Evolutionary conservation across 2,329 filamentous ascomycete species (phyloP).

Genomic region (Aspergillus tamarii): DNA sequence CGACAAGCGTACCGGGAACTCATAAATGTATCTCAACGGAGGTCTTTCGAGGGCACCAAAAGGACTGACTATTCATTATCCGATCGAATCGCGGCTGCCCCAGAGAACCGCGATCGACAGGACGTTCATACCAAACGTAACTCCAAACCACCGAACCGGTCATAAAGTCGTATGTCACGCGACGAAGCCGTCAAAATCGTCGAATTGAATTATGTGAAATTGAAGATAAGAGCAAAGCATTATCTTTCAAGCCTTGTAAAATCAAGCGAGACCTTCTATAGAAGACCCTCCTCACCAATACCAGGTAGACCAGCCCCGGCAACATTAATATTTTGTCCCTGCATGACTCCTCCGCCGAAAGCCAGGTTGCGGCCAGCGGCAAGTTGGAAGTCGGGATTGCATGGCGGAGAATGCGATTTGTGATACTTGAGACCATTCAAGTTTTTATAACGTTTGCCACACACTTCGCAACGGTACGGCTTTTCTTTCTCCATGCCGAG

Average conservation of each 20-base stretch:
- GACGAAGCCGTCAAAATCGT: constrained; percentile 33
- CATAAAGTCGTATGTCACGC: constrained; percentile 33
- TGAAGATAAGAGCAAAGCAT: constrained; percentile 16
- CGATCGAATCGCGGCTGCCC: constrained; percentile 18
- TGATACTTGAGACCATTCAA: constrained; percentile 96
- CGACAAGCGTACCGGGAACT: constrained; percentile 13
- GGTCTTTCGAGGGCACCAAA: constrained; percentile 20
- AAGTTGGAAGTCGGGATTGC: constrained; percentile 78
- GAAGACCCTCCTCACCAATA: constrained; percentile 48
- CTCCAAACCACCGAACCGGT: constrained; percentile 35
- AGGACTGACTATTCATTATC: constrained; percentile 16
- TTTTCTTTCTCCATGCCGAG: constrained; percentile 99
- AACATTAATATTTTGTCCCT: constrained; percentile 51
- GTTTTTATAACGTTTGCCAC: constrained; percentile 99
- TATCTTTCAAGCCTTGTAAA: constrained; percentile 1
- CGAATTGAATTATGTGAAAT: constrained; percentile 32
- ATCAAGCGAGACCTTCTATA: constrained; percentile 24
- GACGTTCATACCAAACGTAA: constrained; percentile 28
- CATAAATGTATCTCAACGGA: constrained; percentile 7
- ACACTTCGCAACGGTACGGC: constrained; percentile 95
- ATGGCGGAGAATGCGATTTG: constrained; percentile 82
- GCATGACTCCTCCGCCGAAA: constrained; percentile 48
- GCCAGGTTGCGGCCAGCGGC: constrained; percentile 47
- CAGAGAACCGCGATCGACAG: constrained; percentile 18
- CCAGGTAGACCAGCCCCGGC: constrained; percentile 53